Evolutionary conservation across 2,329 filamentous ascomycete genomes (phyloP).

Genomic region (Penicillium sp.): DNA sequence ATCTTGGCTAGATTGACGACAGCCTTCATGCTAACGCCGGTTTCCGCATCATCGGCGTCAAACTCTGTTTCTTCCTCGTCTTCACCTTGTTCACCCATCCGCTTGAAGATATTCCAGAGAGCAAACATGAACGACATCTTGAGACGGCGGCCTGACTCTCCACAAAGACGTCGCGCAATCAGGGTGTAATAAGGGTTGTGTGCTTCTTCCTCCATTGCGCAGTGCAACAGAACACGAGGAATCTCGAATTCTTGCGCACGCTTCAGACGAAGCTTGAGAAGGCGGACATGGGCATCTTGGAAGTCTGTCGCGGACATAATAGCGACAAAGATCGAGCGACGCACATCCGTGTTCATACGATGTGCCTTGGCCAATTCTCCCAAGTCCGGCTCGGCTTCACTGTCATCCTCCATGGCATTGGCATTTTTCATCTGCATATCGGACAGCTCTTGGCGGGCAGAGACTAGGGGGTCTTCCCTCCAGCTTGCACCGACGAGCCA

Average conservation of each 20-base stretch:
- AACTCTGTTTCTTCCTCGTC: conserved; percentile 66
- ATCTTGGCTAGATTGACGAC: conserved; percentile 71
- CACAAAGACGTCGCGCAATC: conserved; percentile 77
- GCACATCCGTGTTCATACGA: conserved; percentile 83
- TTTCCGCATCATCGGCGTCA: conserved; percentile 56
- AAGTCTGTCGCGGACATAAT: conserved; percentile 84
- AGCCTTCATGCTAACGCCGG: conserved; percentile 57
- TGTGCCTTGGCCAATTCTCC: conserved; percentile 75
- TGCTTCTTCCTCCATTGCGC: conserved; percentile 75
- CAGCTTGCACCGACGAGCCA: conserved; percentile 98
- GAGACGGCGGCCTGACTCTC: conserved; percentile 66
- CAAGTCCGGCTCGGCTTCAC: conserved; percentile 62
- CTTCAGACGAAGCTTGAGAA: conserved; percentile 82
- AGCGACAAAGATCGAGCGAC: conserved; percentile 88
- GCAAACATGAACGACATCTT: conserved; percentile 85
- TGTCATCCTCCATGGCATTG: conserved; percentile 30
- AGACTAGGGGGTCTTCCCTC: conserved; percentile 51
- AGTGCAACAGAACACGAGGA: conserved; percentile 83
- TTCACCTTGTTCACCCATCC: conserved; percentile 72
- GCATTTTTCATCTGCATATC: conserved; percentile 18
- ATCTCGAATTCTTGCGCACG: conserved; percentile 85
- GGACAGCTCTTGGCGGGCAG: conserved; percentile 40
- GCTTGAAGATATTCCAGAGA: conserved; percentile 82
- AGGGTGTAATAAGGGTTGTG: conserved; percentile 96
- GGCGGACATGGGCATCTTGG: conserved; percentile 78